These are phyloP conservation scores for Cystofilobasidium macerans DNA, from an alignment of 768 basidiomycete genomes.

Conservation along the genomic window DNA sequence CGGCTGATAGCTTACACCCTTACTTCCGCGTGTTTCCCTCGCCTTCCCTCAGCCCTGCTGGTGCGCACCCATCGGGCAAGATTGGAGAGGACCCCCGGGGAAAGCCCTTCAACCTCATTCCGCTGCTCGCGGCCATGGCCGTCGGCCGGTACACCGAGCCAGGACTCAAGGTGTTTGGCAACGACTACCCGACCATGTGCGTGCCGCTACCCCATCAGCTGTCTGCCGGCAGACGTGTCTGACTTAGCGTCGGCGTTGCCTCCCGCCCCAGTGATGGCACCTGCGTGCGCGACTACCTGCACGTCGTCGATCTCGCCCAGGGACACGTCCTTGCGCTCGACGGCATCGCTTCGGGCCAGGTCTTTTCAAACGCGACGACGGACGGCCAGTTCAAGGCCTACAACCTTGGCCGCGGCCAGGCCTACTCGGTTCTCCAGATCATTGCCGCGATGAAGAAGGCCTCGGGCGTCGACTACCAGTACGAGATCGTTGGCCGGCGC, in stretches of 20 bases:
- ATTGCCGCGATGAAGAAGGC: slow-evolving; percentile 87
- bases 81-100: slow-evolving; percentile 97
- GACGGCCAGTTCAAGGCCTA: slow-evolving; percentile 71
- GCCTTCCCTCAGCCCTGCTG: slow-evolving; percentile 60
- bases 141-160: slow-evolving; percentile 66
- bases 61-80: slow-evolving; percentile 88
- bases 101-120: slow-evolving; percentile 85
- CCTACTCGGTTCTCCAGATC: slow-evolving; percentile 86
- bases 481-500: slow-evolving; percentile 76
- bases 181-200: slow-evolving; percentile 84
- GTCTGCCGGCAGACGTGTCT: not conserved
- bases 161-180: slow-evolving; percentile 73
- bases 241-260: not conserved
- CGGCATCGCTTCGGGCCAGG: slow-evolving; percentile 46
- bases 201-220: not conserved
- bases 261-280: slow-evolving; percentile 18
- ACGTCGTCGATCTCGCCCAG: slow-evolving; percentile 80
- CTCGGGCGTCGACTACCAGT: slow-evolving; percentile 76
- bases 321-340: slow-evolving; percentile 88
- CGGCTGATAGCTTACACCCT: slow-evolving; percentile 5
- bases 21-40: not conserved
- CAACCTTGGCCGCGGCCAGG: slow-evolving; percentile 89
- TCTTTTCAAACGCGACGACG: slow-evolving; percentile 6
- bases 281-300: slow-evolving; percentile 36
- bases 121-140: slow-evolving; percentile 88